Evolutionary conservation across 2,329 filamentous ascomycete genomes (phyloP), one percentile per base, ranked within the genome.

Genomic region (Trichoderma sp.): DNA sequence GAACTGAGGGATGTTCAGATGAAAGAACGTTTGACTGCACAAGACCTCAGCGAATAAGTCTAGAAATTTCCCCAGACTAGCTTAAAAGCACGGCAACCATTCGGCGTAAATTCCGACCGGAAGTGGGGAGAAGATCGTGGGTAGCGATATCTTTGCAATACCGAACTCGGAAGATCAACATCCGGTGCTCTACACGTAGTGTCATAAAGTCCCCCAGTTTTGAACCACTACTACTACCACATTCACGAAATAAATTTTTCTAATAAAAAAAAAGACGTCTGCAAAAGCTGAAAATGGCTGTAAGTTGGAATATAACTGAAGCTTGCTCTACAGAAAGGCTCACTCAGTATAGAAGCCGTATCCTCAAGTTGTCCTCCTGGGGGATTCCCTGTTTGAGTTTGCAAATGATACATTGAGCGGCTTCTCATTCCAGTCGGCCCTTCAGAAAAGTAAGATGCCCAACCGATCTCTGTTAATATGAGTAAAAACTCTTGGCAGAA

Each of bases 371-470:
- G 84, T 98, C 71, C 88, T 98, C 29, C 92, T 98, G 71, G 95
- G 95, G 67, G 96, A 98, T 81, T 97, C 93, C 37, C 90, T 98
- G 71, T 90, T 95, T 60, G 89, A 98, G 76, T 83, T 86, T 53
- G 86, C 89, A 2, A 87, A 86, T 72, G 83, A 85, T 43, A 83
- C 89, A 60, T 80, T 86, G 13, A 82, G 87, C 68, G 92, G 91
- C 19, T 95, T 94, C 79, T 92, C 87, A 0, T 92, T 96, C 74
- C 88, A 90, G 69, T 87, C 91, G 27, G 89, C 87, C 19, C 82
- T 97, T 3, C 89, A 94, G 77, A 81, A 87, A 73, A 86, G 91
- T 93, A 74, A 77, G 86, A 2, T 14, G 16, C 24, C 5, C 6
- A 29, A 37, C 11, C 2, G 5, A 33, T 21, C 14, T 16, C 14